Evolutionary conservation across 768 basidiomycete genomes (phyloP).

Genomic region (Polyporus arcularius): DNA sequence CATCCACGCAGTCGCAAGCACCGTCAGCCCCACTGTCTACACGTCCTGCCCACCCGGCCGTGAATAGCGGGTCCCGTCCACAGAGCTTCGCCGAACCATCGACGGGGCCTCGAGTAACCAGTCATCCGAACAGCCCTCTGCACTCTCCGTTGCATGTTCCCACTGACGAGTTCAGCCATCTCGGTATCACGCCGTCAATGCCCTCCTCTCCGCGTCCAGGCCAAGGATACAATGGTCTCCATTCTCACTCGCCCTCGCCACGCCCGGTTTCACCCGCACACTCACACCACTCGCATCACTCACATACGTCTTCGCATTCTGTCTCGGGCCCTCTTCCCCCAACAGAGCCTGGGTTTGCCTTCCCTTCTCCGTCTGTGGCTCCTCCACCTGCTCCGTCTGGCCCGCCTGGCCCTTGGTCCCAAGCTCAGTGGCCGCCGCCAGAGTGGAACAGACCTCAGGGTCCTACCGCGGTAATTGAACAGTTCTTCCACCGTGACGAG

Average conservation of each 20-base stretch:
- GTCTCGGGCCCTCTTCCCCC: neutral
- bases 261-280: conserved; percentile 15
- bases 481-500: neutral
- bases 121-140: conserved; percentile 2
- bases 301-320: conserved; percentile 16
- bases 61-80: conserved; percentile 15
- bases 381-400: neutral
- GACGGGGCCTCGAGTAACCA: conserved; percentile 17
- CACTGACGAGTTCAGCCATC: conserved; percentile 40
- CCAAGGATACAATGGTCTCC: conserved; percentile 4
- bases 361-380: conserved; percentile 12
- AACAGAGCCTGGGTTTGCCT: conserved; percentile 2
- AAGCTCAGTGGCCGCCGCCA: conserved; percentile 25
- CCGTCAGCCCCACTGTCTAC: conserved; percentile 2
- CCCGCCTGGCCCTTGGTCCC: conserved; percentile 14
- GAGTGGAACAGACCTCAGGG: conserved; percentile 23
- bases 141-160: conserved; percentile 22
- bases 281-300: conserved; percentile 17
- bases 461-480: neutral
- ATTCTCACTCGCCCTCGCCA: conserved; percentile 14
- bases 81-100: neutral
- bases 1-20: conserved; percentile 6
- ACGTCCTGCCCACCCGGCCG: conserved; percentile 6
- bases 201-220: conserved; percentile 30
- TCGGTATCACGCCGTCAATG: conserved; percentile 35